Evolutionary conservation across 2,329 filamentous ascomycete species (phyloP), one percentile per base, ranked within the genome.

Genomic region (Lojkania enalia): DNA sequence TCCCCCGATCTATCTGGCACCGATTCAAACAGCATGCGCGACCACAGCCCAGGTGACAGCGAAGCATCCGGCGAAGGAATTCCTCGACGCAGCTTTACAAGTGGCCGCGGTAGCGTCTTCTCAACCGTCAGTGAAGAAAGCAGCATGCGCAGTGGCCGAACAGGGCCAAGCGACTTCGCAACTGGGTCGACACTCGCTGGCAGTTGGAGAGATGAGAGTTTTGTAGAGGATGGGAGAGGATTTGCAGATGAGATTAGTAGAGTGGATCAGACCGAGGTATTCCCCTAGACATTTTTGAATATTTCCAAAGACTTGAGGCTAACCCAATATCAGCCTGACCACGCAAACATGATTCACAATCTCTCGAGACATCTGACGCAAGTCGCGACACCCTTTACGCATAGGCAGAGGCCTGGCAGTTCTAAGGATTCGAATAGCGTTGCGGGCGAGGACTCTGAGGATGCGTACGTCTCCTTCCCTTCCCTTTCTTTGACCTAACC

Each of bases 241-340:
- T 71, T 71, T 41, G 67, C 67, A 2, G 67, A 71, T 30, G 67
- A 71, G 40, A 36, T 69, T 3, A 51, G 39, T 5, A 44, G 65
- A 30, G 66, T 69, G 0, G 66, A 69, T 45, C 67, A 68, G 21
- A 69, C 65, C 1, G 63, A 69, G 45, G 44, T 43, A 42, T 35
- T 9, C n/a, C 23, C 7, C n/a, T 7, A 7, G 7, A 7, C 23
- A 27, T 7, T n/a, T n/a, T n/a, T n/a, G n/a, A 27, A n/a, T n/a
- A n/a, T n/a, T n/a, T n/a, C n/a, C n/a, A n/a, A n/a, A n/a, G n/a
- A n/a, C n/a, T n/a, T n/a, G n/a, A n/a, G n/a, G n/a, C 20, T 35
- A 25, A 35, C 30, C 13, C 15, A 18, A 12, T n/a, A 35, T 18
- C 15, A 46, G 44, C 51, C 51, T n/a, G 44, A 51, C 15, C 48